These are phyloP conservation scores for Polyplosphaeria fusca DNA, from an alignment of 495 filamentous ascomycete genomes.

Conservation along the genomic window DNA sequence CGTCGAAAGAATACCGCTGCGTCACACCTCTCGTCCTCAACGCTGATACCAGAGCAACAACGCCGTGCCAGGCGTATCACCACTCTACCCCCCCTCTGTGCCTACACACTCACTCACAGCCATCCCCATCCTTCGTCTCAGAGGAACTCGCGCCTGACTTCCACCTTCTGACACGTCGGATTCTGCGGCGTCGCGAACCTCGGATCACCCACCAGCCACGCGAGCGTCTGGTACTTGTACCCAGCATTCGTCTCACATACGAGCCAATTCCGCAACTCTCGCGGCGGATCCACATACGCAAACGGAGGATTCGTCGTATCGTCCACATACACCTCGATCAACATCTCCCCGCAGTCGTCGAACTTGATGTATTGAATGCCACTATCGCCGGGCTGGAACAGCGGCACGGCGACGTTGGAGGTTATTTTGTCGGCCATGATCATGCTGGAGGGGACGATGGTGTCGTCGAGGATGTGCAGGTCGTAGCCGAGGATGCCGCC, in stretches of 20 bases:
- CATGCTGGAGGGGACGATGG: slow-evolving; percentile 28
- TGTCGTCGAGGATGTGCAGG: slow-evolving; percentile 33
- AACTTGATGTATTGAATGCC: background rate
- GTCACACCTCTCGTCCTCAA: too few species aligned
- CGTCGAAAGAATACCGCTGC: too few species aligned
- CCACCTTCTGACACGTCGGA: slow-evolving; percentile 52
- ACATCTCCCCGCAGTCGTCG: slow-evolving; percentile 7
- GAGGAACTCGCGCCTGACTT: slow-evolving; percentile 34
- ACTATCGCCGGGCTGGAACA: background rate
- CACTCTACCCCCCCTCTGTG: too few species aligned
- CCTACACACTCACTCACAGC: too few species aligned
- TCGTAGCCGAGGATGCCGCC: background rate
- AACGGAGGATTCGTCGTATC: slow-evolving; percentile 52
- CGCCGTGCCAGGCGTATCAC: too few species aligned
- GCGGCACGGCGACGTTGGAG: background rate
- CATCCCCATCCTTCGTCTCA: background rate
- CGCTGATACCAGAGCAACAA: too few species aligned
- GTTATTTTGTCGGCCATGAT: background rate
- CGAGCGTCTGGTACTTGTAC: slow-evolving; percentile 19
- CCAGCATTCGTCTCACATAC: background rate
- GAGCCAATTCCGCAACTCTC: too few species aligned
- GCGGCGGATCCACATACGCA: slow-evolving; percentile 49
- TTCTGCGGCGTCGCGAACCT: slow-evolving; percentile 46
- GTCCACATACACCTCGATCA: slow-evolving; percentile 47
- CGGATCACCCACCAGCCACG: slow-evolving; percentile 40